Conservation (phyloP, 2,329 filamentous ascomycete species). For the Botrytis cinerea region DNA sequence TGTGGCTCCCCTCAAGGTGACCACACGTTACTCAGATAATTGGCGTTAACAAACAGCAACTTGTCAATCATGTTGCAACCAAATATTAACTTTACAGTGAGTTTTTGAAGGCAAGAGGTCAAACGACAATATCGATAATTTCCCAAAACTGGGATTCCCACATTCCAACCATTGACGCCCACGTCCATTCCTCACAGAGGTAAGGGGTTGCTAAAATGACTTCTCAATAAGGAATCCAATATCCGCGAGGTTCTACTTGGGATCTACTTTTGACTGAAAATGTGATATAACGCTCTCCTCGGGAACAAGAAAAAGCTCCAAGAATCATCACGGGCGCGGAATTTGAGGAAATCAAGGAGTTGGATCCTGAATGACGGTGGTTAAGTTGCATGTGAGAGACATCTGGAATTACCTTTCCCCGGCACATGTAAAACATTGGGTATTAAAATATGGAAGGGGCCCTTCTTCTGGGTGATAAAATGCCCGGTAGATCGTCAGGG, state of each 20-base stretch:
- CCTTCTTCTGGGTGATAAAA: not conserved
- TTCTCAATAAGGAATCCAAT: conserved; percentile 9
- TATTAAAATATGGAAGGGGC: conserved; percentile 12
- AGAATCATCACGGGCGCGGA: not conserved
- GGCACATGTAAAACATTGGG: conserved; percentile 9
- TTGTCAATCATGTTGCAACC: not conserved
- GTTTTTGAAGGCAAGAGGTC: not conserved
- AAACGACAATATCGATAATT: not conserved
- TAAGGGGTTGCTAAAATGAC: conserved; percentile 4
- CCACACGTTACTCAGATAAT: conserved; percentile 4
- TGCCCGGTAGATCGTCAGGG: conserved; percentile 19
- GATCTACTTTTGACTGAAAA: not conserved
- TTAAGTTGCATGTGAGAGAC: conserved; percentile 7
- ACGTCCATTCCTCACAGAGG: not conserved
- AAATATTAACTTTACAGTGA: not conserved
- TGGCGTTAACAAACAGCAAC: not conserved
- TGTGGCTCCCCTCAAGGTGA: not conserved
- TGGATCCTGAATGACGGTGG: not conserved
- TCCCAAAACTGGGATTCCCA: not conserved
- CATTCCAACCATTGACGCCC: not conserved
- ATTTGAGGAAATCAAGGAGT: conserved; percentile 4
- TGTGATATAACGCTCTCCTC: not conserved
- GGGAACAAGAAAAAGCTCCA: not conserved
- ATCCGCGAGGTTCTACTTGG: not conserved
- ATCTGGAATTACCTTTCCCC: conserved; percentile 20